These are phyloP conservation scores for Arthroderma sp. DNA, from an alignment of 2,329 filamentous ascomycete genomes.

Conservation along the genomic window DNA sequence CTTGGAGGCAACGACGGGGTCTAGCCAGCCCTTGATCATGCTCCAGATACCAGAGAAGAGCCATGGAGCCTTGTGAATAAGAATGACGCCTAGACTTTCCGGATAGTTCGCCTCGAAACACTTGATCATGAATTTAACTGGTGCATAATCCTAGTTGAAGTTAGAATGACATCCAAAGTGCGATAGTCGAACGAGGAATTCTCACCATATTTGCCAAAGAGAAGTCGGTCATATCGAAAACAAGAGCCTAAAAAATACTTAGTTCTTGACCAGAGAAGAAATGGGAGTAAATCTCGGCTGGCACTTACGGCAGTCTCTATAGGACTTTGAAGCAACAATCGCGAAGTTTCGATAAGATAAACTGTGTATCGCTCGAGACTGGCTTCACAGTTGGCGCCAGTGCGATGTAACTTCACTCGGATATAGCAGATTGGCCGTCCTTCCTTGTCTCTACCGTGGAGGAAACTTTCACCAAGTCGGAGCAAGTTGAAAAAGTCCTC, in stretches of 20 bases:
- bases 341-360: slow-evolving; percentile 86
- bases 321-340: slow-evolving; percentile 64
- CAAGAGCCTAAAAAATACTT: slow-evolving; percentile 50
- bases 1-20: slow-evolving; percentile 88
- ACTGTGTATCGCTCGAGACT: slow-evolving; percentile 82
- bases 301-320: slow-evolving; percentile 78
- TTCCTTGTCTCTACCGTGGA: slow-evolving; percentile 74
- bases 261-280: slow-evolving; percentile 8
- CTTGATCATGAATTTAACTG: slow-evolving; percentile 98
- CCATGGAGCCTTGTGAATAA: slow-evolving; percentile 96
- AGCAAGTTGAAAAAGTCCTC: slow-evolving; percentile 73
- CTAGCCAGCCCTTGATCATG: slow-evolving; percentile 89
- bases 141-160: slow-evolving; percentile 63
- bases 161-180: slow-evolving; percentile 11
- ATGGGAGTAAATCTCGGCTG: slow-evolving; percentile 5
- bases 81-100: slow-evolving; percentile 74
- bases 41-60: slow-evolving; percentile 96
- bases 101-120: slow-evolving; percentile 99
- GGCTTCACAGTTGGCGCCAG: slow-evolving; percentile 68
- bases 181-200: slow-evolving; percentile 3
- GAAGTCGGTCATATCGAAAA: slow-evolving; percentile 95
- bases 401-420: slow-evolving; percentile 65
- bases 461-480: slow-evolving; percentile 80
- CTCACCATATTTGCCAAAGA: slow-evolving; percentile 83
- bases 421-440: slow-evolving; percentile 81